A percentile compares a stretch with the other conserved stretches of the same genome.
phyloP scores from a whole-genome alignment of 306 rosid genomes.

The Rubus idaeus region DNA sequence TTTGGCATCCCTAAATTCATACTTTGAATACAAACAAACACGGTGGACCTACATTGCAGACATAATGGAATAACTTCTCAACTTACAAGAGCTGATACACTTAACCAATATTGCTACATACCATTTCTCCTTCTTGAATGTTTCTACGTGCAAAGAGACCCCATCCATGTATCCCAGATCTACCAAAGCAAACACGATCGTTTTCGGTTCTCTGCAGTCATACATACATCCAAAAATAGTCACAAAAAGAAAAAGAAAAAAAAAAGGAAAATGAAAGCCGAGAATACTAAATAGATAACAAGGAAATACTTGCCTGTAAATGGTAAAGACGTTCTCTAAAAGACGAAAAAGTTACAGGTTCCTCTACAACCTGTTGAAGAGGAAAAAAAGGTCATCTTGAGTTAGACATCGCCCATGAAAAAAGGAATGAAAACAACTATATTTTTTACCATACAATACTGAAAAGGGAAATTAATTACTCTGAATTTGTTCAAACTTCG shows the following conservation, averaged over 20 bases:
- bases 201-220: slow-evolving; percentile 83
- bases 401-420: not conserved
- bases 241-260: slow-evolving; percentile 22
- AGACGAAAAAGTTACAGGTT: slow-evolving; percentile 71
- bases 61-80: slow-evolving; percentile 2
- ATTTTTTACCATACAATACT: slow-evolving; percentile 9
- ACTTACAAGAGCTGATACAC: not conserved
- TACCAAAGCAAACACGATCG: slow-evolving; percentile 93
- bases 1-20: not conserved
- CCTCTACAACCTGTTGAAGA: slow-evolving; percentile 55
- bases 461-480: slow-evolving; percentile 42
- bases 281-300: slow-evolving; percentile 20
- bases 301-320: slow-evolving; percentile 66
- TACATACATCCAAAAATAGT: slow-evolving; percentile 29
- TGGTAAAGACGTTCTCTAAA: slow-evolving; percentile 88
- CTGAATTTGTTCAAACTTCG: slow-evolving; percentile 58
- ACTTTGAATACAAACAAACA: too few species aligned
- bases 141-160: slow-evolving; percentile 92
- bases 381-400: slow-evolving; percentile 8
- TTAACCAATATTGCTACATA: slow-evolving; percentile 26
- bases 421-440: not conserved
- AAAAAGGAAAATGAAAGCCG: not conserved
- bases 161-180: slow-evolving; percentile 99
- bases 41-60: not conserved
- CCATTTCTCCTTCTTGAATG: slow-evolving; percentile 99